Evolutionary conservation across 768 basidiomycete genomes (phyloP).

Genomic region (Russula sp.): DNA sequence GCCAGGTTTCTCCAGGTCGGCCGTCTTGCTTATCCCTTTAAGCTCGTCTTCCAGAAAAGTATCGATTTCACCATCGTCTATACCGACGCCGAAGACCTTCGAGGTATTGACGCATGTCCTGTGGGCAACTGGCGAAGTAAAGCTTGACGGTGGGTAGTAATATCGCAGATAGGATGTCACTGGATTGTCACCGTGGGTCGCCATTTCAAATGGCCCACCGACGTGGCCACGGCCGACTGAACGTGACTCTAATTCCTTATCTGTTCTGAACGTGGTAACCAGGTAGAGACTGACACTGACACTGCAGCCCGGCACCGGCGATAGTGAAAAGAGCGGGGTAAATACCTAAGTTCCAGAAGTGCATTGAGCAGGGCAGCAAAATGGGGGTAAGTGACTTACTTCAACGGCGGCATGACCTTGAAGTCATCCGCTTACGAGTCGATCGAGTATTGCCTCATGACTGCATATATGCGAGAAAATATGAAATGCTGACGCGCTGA

Average conservation of each 20-base stretch:
- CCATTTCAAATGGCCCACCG: slow-evolving; percentile 86
- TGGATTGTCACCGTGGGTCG: slow-evolving; percentile 55
- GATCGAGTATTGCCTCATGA: slow-evolving; percentile 12
- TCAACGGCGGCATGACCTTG: slow-evolving; percentile 26
- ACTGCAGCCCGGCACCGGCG: slow-evolving; percentile 69
- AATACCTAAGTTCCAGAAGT: slow-evolving; percentile 62
- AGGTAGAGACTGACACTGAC: background rate
- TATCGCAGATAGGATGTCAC: too few species aligned
- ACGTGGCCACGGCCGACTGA: slow-evolving; percentile 83
- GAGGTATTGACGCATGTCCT: too few species aligned
- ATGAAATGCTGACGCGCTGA: background rate
- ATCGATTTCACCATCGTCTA: too few species aligned
- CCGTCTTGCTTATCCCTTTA: too few species aligned
- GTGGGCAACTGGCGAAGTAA: too few species aligned
- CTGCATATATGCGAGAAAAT: background rate
- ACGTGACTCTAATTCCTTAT: slow-evolving; percentile 70
- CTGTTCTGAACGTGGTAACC: slow-evolving; percentile 35
- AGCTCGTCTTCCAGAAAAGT: too few species aligned
- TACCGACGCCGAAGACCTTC: too few species aligned
- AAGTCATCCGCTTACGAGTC: slow-evolving; percentile 10
- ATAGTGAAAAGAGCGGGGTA: slow-evolving; percentile 84
- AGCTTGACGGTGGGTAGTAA: too few species aligned
- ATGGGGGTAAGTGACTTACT: slow-evolving; percentile 18
- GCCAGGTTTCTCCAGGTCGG: too few species aligned
- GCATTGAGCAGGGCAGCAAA: background rate